Percentiles rank a stretch among this genome's conserved stretches.
phyloP scores from a whole-genome alignment of 2,329 filamentous ascomycete genomes.

The Ceratocystis cubensis region DNA sequence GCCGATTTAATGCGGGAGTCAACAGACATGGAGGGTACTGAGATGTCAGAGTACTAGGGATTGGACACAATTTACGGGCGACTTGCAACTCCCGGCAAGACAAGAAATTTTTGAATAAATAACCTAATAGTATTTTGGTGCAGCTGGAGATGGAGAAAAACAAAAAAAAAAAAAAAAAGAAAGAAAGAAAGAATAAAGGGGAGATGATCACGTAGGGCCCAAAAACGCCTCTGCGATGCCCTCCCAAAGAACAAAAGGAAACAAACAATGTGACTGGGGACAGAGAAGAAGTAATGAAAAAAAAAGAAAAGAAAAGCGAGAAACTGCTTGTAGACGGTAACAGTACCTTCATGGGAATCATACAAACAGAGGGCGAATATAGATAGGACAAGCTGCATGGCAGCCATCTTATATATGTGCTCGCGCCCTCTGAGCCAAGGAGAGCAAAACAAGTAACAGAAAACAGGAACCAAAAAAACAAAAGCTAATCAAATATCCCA shows the following conservation, averaged over 20 bases:
- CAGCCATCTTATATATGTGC: not conserved
- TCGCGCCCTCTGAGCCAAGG: not conserved
- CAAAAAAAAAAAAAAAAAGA: not conserved
- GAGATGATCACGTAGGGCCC: too few relatives aligned
- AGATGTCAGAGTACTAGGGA: not conserved
- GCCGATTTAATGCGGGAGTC: slow-evolving; percentile 21
- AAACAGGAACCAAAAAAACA: not conserved
- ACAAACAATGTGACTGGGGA: slow-evolving; percentile 10
- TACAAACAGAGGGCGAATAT: not conserved
- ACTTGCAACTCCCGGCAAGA: not conserved
- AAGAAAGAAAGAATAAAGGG: not conserved
- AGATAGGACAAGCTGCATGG: not conserved
- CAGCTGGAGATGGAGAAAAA: not conserved
- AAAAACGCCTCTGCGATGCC: not conserved
- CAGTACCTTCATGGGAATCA: not conserved
- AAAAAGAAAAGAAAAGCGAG: not conserved
- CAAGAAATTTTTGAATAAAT: not conserved
- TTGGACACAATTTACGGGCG: not conserved
- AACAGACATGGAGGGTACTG: slow-evolving; percentile 19
- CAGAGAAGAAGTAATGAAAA: not conserved
- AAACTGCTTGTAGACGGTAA: not conserved
- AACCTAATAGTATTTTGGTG: too few relatives aligned
- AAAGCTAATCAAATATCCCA: not conserved
- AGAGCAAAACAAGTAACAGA: not conserved
- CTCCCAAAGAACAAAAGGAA: not conserved